Evolutionary conservation across 768 basidiomycete genomes (phyloP).

Genomic region (Coprinellus aureogranulatus): DNA sequence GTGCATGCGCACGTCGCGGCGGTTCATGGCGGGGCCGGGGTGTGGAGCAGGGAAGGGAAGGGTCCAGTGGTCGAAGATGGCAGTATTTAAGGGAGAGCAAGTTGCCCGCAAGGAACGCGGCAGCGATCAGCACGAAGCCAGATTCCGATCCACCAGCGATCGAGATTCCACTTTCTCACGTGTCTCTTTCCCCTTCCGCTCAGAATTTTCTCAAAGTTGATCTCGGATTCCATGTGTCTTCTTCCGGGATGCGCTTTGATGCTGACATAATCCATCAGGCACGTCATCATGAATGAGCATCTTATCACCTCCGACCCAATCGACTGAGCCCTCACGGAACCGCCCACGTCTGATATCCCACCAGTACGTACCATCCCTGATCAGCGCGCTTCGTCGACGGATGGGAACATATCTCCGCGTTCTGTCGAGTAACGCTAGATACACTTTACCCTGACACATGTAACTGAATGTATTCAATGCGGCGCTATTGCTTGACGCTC

Average conservation of each 20-base stretch:
- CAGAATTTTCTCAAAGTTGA: slow-evolving; percentile 38
- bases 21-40: slow-evolving; percentile 21
- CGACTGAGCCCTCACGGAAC: slow-evolving; percentile 1
- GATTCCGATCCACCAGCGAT: slow-evolving; percentile 46
- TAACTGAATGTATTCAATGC: not conserved
- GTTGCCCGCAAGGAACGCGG: slow-evolving; percentile 55
- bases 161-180: slow-evolving; percentile 38
- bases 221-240: slow-evolving; percentile 1
- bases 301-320: slow-evolving; percentile 5
- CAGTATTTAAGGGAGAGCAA: slow-evolving; percentile 40
- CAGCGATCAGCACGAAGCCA: slow-evolving; percentile 38
- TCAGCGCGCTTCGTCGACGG: not conserved
- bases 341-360: not conserved
- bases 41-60: slow-evolving; percentile 30
- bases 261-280: slow-evolving; percentile 5
- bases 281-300: slow-evolving; percentile 3
- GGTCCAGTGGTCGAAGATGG: slow-evolving; percentile 51
- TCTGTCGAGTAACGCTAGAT: not conserved
- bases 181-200: slow-evolving; percentile 16
- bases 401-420: not conserved
- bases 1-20: slow-evolving; percentile 61
- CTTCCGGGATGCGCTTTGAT: too few species aligned
- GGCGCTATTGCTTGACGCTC: not conserved
- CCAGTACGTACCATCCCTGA: not conserved
- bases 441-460: not conserved